These are phyloP conservation scores for Pichia kudriavzevii DNA, from an alignment of 1,139 yeast species.

Conservation along the genomic window DNA sequence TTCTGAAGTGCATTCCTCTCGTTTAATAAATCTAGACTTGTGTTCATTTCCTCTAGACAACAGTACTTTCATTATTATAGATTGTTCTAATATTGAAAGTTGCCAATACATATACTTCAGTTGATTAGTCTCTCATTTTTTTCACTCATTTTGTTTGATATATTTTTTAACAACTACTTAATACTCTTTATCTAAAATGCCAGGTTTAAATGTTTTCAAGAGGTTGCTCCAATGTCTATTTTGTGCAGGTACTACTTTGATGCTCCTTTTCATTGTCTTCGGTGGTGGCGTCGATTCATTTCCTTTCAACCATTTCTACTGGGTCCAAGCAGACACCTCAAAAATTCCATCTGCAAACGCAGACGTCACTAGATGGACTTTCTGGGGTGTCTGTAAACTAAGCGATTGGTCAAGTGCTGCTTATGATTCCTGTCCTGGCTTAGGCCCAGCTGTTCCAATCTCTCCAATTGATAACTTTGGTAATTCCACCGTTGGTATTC, in stretches of 20 bases:
- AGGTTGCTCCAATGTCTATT: too few relatives aligned
- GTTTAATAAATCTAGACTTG: too few relatives aligned
- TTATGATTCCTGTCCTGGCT: slow-evolving; percentile 29
- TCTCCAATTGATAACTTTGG: slow-evolving; percentile 67
- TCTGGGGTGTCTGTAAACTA: slow-evolving; percentile 69
- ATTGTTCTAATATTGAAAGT: too few relatives aligned
- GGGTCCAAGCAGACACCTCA: slow-evolving; percentile 65
- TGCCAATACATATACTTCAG: too few relatives aligned
- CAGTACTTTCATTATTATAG: too few relatives aligned
- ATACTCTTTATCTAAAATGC: too few relatives aligned
- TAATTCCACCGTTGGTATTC: slow-evolving; percentile 43
- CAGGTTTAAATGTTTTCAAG: too few relatives aligned
- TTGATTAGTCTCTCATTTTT: too few relatives aligned
- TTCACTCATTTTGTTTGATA: too few relatives aligned
- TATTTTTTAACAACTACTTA: too few relatives aligned
- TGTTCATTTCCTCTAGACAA: too few relatives aligned
- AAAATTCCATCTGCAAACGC: slow-evolving; percentile 45
- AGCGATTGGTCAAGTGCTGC: slow-evolving; percentile 14
- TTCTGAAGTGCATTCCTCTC: too few relatives aligned
- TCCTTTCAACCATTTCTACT: slow-evolving; percentile 62
- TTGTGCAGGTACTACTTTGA: slow-evolving; percentile 41
- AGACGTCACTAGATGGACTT: slow-evolving; percentile 62
- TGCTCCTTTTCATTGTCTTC: slow-evolving; percentile 54
- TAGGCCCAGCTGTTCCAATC: slow-evolving; percentile 55
- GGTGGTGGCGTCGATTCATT: slow-evolving; percentile 55